phyloP scores from a whole-genome alignment of 495 filamentous ascomycete genomes.

The Aspergillus egyptiacus region DNA sequence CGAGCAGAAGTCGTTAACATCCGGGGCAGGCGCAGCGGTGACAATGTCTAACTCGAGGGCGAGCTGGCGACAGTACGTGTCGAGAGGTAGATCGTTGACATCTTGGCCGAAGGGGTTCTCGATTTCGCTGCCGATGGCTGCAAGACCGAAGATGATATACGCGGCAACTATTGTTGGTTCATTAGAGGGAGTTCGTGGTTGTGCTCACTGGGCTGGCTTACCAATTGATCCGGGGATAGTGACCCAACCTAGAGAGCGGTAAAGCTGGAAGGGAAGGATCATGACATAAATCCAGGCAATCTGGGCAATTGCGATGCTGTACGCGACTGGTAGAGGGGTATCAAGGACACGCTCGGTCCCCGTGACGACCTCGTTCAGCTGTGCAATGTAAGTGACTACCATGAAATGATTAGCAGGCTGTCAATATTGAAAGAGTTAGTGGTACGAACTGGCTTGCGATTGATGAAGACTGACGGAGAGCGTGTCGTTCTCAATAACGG shows the following conservation, averaged over 20 bases:
- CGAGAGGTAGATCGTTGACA: conserved; percentile 80
- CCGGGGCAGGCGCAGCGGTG: conserved; percentile 50
- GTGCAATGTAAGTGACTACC: conserved; percentile 32
- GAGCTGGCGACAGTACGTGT: conserved; percentile 68
- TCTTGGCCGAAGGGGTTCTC: conserved; percentile 87
- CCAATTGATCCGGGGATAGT: conserved; percentile 80
- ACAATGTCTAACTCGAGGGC: conserved; percentile 69
- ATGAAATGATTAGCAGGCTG: not conserved
- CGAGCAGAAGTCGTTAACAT: conserved; percentile 51
- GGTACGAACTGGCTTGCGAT: conserved; percentile 36
- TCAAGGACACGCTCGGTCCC: conserved; percentile 76
- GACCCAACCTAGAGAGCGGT: conserved; percentile 55
- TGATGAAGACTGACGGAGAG: conserved; percentile 45
- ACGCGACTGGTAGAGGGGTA: conserved; percentile 78
- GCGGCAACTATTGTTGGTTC: conserved; percentile 53
- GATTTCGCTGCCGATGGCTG: conserved; percentile 78
- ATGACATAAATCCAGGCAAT: conserved; percentile 86
- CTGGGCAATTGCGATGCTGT: conserved; percentile 78
- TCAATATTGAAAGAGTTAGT: not conserved
- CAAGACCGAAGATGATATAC: conserved; percentile 87
- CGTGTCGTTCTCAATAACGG: conserved; percentile 48
- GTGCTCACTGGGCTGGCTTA: conserved; percentile 19
- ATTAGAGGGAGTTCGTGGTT: not conserved
- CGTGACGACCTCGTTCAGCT: conserved; percentile 66
- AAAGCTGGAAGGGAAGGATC: conserved; percentile 79